Percentiles rank a stretch among this genome's conserved stretches.
Conservation (phyloP, 202 grass and related monocot genomes). For the Carex arenaria region DNA sequence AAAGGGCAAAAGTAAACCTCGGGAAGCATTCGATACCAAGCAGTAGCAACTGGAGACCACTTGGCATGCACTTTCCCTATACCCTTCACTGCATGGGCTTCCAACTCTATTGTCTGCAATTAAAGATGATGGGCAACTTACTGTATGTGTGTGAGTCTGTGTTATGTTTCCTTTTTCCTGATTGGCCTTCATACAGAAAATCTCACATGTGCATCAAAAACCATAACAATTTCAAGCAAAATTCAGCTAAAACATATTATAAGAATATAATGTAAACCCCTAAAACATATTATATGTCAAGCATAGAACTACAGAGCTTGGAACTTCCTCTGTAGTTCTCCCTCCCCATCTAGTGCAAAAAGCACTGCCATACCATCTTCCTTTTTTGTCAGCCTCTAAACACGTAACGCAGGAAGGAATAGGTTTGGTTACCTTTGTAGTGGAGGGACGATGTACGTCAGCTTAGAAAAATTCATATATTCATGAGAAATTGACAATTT, state of each 20-base stretch:
- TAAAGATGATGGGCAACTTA: neutral
- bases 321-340: neutral
- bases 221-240: neutral
- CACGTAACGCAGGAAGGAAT: neutral
- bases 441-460: neutral
- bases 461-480: neutral
- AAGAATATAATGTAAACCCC: neutral
- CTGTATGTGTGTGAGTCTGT: neutral
- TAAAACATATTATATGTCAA: neutral
- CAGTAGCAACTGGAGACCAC: conserved; percentile 89
- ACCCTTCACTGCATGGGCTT: conserved; percentile 87
- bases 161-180: neutral
- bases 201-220: neutral
- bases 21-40: conserved; percentile 91
- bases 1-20: conserved; percentile 44
- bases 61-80: conserved; percentile 81
- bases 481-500: neutral
- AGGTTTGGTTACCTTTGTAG: neutral
- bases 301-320: neutral
- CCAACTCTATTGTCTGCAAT: conserved; percentile 73
- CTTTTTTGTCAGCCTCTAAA: neutral
- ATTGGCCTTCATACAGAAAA: neutral
- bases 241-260: neutral
- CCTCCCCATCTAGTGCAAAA: neutral
- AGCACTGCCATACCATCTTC: neutral